Evolutionary conservation across 1,284 basidiomycete genomes (phyloP), one percentile per base, ranked within the genome.

Genomic region (Somion occarium): DNA sequence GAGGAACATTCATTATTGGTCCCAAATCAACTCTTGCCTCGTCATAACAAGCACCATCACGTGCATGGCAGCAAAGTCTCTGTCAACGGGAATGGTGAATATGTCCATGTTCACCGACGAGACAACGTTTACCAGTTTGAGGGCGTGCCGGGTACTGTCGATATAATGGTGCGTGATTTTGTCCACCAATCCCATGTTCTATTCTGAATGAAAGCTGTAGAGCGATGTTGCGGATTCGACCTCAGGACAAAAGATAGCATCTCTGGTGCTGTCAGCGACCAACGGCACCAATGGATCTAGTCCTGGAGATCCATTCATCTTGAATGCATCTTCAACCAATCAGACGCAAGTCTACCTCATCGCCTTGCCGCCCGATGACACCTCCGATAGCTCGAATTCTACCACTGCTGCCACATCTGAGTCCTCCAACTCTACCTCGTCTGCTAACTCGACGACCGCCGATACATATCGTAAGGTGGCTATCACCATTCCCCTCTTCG

Each of bases 301-400:
- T n/a, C 48, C 66, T 0, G 62, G 69, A 50, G 63, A 61, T 39
- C 64, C 69, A 19, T 79, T 78, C 58, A 67, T 75, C 20, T 64
- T 86, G 46, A 77, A 78, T 55, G 84, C 82, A 3, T 83, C 83
- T 1, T 69, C 74, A 45, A 67, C 67, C 20, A 74, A 79, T 48
- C 66, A 66, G 46, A 84, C 83, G 1, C 70, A 73, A 57, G 69
- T 85, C 56, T 75, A 70, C 58, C 69, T 83, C 48, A 70, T 79
- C 48, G 59, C 70, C 1, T 50, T 54, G 1, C 50, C 52, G 7
- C 12, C 55, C 13, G 60, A 49, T 49, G 53, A 44, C 19, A 49
- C 27, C 19, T 48, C 58, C 45, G 41, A 41, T 45, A 50, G 49
- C 44, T 46, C 46, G 20, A 56, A 59, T 9, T 48, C 51, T 5